These are phyloP conservation scores for Umbellularia californica DNA, from an alignment of 164 flowering plant species.

Conservation along the genomic window DNA sequence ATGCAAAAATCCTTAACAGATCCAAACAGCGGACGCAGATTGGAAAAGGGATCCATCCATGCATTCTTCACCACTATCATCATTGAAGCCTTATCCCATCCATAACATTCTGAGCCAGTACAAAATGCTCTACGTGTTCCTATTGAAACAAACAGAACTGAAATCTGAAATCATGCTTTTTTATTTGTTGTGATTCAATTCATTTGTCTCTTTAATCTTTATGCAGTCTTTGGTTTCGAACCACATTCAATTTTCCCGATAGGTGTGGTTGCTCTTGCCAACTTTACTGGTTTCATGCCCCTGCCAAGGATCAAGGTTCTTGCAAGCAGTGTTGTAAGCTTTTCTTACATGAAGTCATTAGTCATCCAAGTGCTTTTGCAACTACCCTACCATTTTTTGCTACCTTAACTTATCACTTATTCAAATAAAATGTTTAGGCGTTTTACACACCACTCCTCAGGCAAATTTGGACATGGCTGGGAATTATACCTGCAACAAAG, in stretches of 20 bases:
- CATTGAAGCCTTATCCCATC: background rate
- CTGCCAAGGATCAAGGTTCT: slow-evolving; percentile 79
- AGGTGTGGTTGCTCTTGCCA: slow-evolving; percentile 72
- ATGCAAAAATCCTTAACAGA: too few relatives aligned
- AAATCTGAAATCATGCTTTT: too few relatives aligned
- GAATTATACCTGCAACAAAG: slow-evolving; percentile 72
- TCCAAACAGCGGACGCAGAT: too few relatives aligned
- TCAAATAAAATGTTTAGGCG: slow-evolving; percentile 38
- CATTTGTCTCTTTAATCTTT: background rate
- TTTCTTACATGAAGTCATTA: background rate
- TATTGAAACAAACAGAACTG: too few relatives aligned
- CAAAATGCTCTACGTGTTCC: too few relatives aligned
- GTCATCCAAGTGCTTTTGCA: background rate
- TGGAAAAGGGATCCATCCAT: too few relatives aligned
- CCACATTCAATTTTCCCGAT: slow-evolving; percentile 97
- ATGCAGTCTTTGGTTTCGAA: slow-evolving; percentile 88
- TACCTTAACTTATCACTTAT: background rate
- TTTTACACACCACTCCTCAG: slow-evolving; percentile 86
- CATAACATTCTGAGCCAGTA: too few relatives aligned
- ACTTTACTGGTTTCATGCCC: slow-evolving; percentile 79
- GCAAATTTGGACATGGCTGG: slow-evolving; percentile 97
- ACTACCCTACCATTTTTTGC: too few relatives aligned
- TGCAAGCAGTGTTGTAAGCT: slow-evolving; percentile 82
- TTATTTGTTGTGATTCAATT: too few relatives aligned
- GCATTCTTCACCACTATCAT: too few relatives aligned